phyloP scores from a whole-genome alignment of 2,329 filamentous ascomycete genomes.

The Cladobotryum protrusum region DNA sequence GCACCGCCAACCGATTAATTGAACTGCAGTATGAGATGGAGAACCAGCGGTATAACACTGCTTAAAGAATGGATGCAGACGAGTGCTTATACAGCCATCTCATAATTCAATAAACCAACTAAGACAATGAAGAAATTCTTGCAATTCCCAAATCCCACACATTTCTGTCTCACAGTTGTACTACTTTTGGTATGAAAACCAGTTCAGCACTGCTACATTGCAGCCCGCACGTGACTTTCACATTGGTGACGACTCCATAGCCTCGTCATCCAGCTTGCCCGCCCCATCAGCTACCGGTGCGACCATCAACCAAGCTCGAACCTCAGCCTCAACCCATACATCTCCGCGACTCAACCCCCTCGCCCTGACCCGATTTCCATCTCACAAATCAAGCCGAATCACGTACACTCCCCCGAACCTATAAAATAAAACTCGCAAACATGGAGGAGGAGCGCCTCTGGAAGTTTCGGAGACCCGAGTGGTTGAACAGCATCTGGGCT shows the following conservation, averaged over 20 bases:
- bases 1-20: no score
- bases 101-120: no score
- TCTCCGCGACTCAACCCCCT: background rate
- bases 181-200: no score
- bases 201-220: no score
- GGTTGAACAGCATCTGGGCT: slow-evolving; percentile 58
- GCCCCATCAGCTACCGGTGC: background rate
- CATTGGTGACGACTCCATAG: slow-evolving; percentile 12
- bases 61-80: no score
- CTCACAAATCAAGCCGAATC: background rate
- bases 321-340: slow-evolving; percentile 1
- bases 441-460: slow-evolving; percentile 63
- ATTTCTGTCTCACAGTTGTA: no score
- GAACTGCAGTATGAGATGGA: no score
- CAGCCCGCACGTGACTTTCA: slow-evolving; percentile 9
- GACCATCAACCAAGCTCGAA: slow-evolving; percentile 8
- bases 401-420: no score
- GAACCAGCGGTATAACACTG: no score
- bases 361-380: slow-evolving; percentile 5
- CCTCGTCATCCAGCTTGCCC: slow-evolving; percentile 24
- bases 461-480: slow-evolving; percentile 61
- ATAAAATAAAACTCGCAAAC: slow-evolving; percentile 13
- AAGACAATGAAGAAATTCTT: no score
- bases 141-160: no score
- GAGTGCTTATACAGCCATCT: no score